These are phyloP conservation scores for Fragaria ananassa DNA, from an alignment of 306 rosid genomes.

Conservation along the genomic window DNA sequence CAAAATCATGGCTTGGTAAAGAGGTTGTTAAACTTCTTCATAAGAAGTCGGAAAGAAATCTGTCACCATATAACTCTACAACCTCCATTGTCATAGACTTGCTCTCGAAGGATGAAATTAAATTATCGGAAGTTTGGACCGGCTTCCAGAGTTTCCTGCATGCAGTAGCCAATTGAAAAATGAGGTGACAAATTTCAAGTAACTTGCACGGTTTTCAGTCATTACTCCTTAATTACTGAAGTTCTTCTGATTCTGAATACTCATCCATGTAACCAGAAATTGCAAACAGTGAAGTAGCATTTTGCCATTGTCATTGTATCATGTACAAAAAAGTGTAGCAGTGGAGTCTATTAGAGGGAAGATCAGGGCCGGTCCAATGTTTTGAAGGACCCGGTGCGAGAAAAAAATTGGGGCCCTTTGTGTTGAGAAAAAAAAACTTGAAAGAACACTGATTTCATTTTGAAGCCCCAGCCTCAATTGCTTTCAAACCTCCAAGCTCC, in stretches of 20 bases:
- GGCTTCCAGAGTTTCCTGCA: constrained; percentile 39
- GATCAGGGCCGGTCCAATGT: neutral
- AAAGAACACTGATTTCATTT: too few species aligned
- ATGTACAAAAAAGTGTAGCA: neutral
- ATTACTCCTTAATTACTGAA: neutral
- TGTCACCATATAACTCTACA: constrained; percentile 36
- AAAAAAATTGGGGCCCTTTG: too few species aligned
- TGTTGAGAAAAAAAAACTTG: too few species aligned
- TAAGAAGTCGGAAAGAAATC: constrained; percentile 30
- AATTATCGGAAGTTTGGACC: constrained; percentile 29
- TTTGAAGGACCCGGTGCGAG: too few species aligned
- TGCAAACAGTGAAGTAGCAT: neutral
- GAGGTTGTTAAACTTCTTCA: constrained; percentile 49
- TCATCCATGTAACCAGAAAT: constrained; percentile 13
- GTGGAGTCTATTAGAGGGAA: neutral
- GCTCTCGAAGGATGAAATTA: constrained; percentile 27
- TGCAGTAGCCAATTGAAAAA: neutral
- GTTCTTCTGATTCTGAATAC: neutral
- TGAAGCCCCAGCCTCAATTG: too few species aligned
- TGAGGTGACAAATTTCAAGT: constrained; percentile 3
- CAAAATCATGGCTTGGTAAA: constrained; percentile 27
- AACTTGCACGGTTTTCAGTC: neutral
- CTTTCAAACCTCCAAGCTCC: too few species aligned
- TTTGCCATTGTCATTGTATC: too few species aligned
- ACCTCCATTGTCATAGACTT: constrained; percentile 32